Percentiles rank a stretch among this genome's conserved stretches.
phyloP scores from a whole-genome alignment of 1,284 basidiomycete species.

The Termitomyces sp. region DNA sequence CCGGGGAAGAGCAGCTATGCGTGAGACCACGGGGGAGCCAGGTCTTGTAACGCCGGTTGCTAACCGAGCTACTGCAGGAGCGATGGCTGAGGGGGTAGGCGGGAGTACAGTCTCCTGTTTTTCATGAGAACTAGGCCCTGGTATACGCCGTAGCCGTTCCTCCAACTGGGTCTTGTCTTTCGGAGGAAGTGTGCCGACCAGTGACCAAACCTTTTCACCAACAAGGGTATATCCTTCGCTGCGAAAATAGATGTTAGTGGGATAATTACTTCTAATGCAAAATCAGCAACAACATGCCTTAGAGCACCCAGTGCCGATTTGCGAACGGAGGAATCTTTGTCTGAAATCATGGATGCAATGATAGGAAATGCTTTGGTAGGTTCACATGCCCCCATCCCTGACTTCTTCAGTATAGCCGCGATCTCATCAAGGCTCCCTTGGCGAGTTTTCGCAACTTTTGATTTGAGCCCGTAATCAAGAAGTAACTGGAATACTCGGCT shows the following conservation, averaged over 20 bases:
- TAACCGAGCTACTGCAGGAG: constrained; percentile 47
- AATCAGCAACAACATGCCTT: constrained; percentile 39
- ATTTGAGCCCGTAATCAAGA: constrained; percentile 80
- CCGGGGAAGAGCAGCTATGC: constrained; percentile 46
- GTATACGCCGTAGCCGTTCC: constrained; percentile 80
- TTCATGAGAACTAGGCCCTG: constrained; percentile 55
- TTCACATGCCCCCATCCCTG: constrained; percentile 78
- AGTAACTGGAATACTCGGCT: constrained; percentile 86
- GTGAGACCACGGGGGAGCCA: constrained; percentile 46
- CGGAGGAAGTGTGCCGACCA: constrained; percentile 71
- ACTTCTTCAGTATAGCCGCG: constrained; percentile 72
- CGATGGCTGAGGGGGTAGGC: constrained; percentile 21
- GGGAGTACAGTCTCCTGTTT: constrained; percentile 33
- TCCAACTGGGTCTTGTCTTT: constrained; percentile 92
- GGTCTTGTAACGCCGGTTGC: constrained; percentile 45
- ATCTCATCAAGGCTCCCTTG: constrained; percentile 85
- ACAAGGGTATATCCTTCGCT: constrained; percentile 81
- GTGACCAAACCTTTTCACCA: constrained; percentile 82
- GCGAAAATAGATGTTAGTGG: constrained; percentile 14
- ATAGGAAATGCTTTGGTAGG: constrained; percentile 76
- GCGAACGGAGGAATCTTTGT: constrained; percentile 83
- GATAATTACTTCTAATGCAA: background rate
- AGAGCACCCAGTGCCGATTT: constrained; percentile 77
- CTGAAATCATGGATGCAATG: constrained; percentile 79
- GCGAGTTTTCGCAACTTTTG: constrained; percentile 87